Conservation (phyloP, 192 early-diverging fungal genomes). For the Chytriomyces confervae region DNA sequence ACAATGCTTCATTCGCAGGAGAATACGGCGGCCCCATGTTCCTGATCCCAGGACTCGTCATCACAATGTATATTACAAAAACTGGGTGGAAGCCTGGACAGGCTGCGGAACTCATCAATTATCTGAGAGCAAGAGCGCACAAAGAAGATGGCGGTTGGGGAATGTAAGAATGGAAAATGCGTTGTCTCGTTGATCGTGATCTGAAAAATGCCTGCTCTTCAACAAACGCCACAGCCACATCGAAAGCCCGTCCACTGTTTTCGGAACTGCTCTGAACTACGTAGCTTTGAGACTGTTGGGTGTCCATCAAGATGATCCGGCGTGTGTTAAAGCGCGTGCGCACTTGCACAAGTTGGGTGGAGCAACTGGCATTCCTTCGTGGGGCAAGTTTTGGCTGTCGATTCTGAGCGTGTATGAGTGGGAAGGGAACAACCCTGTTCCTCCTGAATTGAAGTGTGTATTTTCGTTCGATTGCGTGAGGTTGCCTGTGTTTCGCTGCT, state of each 20-base stretch:
- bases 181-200: not conserved
- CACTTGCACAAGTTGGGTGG: conserved; percentile 87
- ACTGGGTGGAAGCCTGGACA: conserved; percentile 67
- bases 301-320: conserved; percentile 83
- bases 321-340: conserved; percentile 77
- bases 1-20: conserved; percentile 65
- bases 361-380: conserved; percentile 83
- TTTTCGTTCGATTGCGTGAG: conserved; percentile 7
- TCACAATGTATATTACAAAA: conserved; percentile 87
- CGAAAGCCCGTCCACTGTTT: conserved; percentile 89
- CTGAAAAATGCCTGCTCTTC: not conserved
- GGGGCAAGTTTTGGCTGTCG: conserved; percentile 99
- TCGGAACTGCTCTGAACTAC: conserved; percentile 97
- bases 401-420: conserved; percentile 92
- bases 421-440: conserved; percentile 95
- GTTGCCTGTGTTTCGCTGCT: too few relatives aligned
- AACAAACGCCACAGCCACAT: conserved; percentile 71
- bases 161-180: conserved; percentile 58
- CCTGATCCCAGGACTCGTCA: conserved; percentile 87
- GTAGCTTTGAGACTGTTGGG: conserved; percentile 87
- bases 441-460: conserved; percentile 85
- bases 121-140: conserved; percentile 83
- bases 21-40: conserved; percentile 99
- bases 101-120: conserved; percentile 82
- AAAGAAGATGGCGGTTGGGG: conserved; percentile 95